A percentile compares a stretch with the other conserved stretches of the same genome.
Conservation (phyloP, 176 grass and related monocot genomes). For the Zoysia japonica region DNA sequence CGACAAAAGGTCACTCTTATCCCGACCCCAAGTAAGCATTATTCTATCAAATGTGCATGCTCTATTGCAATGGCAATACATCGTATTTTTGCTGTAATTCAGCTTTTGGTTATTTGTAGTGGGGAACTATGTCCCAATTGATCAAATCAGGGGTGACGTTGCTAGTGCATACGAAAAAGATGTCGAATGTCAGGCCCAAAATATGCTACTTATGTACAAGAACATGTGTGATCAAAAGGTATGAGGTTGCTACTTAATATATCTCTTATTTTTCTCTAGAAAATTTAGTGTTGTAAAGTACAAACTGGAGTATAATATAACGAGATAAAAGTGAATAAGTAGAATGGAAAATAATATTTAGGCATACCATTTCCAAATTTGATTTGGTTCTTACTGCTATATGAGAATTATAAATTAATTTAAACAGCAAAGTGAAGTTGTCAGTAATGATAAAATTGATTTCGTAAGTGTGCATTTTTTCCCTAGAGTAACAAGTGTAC, state of each 20-base stretch:
- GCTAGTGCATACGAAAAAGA: constrained; percentile 50
- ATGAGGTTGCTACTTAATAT: neutral
- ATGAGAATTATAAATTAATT: neutral
- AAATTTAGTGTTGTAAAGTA: constrained; percentile 21
- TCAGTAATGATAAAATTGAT: neutral
- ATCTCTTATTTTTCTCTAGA: neutral
- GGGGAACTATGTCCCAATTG: constrained; percentile 56
- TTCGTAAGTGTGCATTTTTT: neutral
- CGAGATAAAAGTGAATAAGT: neutral
- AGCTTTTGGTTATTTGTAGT: constrained; percentile 33
- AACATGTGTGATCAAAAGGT: constrained; percentile 50
- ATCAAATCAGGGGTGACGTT: constrained; percentile 52
- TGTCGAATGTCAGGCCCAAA: constrained; percentile 38
- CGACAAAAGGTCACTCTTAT: constrained; percentile 37
- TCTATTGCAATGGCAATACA: neutral
- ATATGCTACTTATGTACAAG: constrained; percentile 51
- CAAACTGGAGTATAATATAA: neutral
- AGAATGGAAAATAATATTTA: neutral
- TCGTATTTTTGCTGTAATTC: neutral
- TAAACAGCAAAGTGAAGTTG: neutral
- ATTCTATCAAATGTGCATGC: neutral
- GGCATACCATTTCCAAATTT: neutral
- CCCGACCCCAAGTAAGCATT: constrained; percentile 48
- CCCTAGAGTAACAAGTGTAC: neutral
- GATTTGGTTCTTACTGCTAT: neutral